Conservation (phyloP, 306 rosid species). For the Luffa acutangula region DNA sequence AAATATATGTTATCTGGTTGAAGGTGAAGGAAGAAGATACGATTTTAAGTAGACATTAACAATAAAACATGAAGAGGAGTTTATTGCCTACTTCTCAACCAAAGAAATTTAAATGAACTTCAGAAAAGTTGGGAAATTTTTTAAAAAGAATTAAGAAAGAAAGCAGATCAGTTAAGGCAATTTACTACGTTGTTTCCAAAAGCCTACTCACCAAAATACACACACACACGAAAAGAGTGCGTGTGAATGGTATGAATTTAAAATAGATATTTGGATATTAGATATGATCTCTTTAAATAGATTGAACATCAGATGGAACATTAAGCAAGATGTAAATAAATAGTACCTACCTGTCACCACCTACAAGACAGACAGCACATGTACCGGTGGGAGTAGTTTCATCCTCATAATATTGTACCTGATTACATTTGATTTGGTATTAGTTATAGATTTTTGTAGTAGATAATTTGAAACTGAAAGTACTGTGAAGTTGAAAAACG, state of each 20-base stretch:
- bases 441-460: not conserved
- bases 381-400: constrained; percentile 86
- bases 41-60: not conserved
- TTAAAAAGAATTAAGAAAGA: not conserved
- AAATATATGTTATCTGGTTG: not conserved
- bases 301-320: not conserved
- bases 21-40: not conserved
- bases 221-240: not conserved
- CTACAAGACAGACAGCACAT: constrained; percentile 89
- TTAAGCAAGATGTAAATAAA: not conserved
- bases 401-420: constrained; percentile 86
- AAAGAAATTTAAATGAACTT: not conserved
- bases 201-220: not conserved
- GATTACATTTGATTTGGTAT: not conserved
- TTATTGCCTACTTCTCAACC: not conserved
- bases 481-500: constrained; percentile 7
- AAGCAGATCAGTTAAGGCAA: not conserved
- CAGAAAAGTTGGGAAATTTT: not conserved
- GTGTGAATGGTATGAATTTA: not conserved
- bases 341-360: constrained; percentile 71
- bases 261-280: not conserved
- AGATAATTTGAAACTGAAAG: not conserved
- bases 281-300: not conserved
- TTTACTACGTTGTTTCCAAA: not conserved
- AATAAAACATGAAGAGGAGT: not conserved